Percentiles rank a stretch among this genome's conserved stretches.
Conservation (phyloP, 1,284 basidiomycete genomes). For the Inonotus hispidus region DNA sequence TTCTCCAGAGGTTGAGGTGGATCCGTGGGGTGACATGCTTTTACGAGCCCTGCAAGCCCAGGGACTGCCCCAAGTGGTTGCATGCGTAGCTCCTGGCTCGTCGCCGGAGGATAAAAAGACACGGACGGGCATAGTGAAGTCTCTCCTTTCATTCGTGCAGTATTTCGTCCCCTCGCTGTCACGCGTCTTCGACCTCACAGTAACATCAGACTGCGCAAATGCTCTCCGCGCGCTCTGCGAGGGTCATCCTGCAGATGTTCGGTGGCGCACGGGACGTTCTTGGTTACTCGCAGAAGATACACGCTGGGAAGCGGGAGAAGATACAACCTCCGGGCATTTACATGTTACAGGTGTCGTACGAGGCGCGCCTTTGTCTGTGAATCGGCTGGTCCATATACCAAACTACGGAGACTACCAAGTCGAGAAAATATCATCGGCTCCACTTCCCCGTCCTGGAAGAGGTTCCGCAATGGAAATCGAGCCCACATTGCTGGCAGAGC, state of each 20-base stretch:
- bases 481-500: slow-evolving; percentile 50
- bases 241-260: slow-evolving; percentile 67
- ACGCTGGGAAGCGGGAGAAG: slow-evolving; percentile 33
- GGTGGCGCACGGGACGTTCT: slow-evolving; percentile 79
- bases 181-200: slow-evolving; percentile 52
- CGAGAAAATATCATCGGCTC: slow-evolving; percentile 61
- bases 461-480: slow-evolving; percentile 58
- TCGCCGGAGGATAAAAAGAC: slow-evolving; percentile 50
- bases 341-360: slow-evolving; percentile 82
- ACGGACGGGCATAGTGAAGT: slow-evolving; percentile 69
- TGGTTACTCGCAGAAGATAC: slow-evolving; percentile 76
- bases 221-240: slow-evolving; percentile 75
- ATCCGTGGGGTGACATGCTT: slow-evolving; percentile 83
- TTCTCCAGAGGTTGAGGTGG: slow-evolving; percentile 79
- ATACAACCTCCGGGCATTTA: slow-evolving; percentile 39
- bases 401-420: slow-evolving; percentile 89
- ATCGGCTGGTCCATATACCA: slow-evolving; percentile 86
- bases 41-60: slow-evolving; percentile 85
- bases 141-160: slow-evolving; percentile 85
- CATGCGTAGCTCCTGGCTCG: slow-evolving; percentile 41
- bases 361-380: slow-evolving; percentile 74
- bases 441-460: slow-evolving; percentile 40
- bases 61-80: slow-evolving; percentile 71
- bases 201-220: slow-evolving; percentile 59
- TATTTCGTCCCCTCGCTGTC: slow-evolving; percentile 91